Evolutionary conservation across 176 grass and related monocot species (phyloP).

Genomic region (Lolium rigidum): DNA sequence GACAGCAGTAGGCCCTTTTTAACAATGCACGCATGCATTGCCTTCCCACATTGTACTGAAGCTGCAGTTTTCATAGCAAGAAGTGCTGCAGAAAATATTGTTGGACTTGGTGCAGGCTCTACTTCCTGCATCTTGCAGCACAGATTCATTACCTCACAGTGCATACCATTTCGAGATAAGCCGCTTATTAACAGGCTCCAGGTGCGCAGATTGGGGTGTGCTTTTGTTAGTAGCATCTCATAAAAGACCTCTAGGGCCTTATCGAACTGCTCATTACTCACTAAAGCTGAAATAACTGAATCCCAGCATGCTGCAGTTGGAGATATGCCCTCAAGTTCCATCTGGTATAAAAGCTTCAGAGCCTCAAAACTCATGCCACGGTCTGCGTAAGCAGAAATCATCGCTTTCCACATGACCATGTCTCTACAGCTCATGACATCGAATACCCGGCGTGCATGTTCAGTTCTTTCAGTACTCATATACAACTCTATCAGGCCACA

Average conservation of each 20-base stretch:
- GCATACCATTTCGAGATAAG: constrained; percentile 60
- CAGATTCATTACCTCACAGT: constrained; percentile 51
- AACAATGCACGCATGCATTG: constrained; percentile 45
- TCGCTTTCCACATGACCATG: constrained; percentile 56
- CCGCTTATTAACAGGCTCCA: constrained; percentile 61
- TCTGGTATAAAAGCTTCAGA: constrained; percentile 62
- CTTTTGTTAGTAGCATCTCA: constrained; percentile 67
- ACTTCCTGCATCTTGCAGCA: constrained; percentile 64
- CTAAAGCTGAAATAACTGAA: constrained; percentile 58
- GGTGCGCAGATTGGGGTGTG: constrained; percentile 61
- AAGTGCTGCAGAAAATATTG: constrained; percentile 64
- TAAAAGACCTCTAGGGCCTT: constrained; percentile 57
- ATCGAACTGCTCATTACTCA: constrained; percentile 42
- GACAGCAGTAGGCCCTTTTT: constrained; percentile 50
- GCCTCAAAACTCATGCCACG: constrained; percentile 55
- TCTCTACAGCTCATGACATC: constrained; percentile 49
- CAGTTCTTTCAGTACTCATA: constrained; percentile 48
- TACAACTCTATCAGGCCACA: constrained; percentile 76
- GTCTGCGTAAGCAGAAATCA: constrained; percentile 68
- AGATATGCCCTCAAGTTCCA: constrained; percentile 63
- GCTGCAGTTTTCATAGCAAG: constrained; percentile 29
- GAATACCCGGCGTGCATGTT: constrained; percentile 54
- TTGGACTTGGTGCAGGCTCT: constrained; percentile 59
- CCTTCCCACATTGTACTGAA: constrained; percentile 35
- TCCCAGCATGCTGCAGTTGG: constrained; percentile 73